Conservation (phyloP, 2,329 filamentous ascomycete genomes). For the Colletotrichum magnum region DNA sequence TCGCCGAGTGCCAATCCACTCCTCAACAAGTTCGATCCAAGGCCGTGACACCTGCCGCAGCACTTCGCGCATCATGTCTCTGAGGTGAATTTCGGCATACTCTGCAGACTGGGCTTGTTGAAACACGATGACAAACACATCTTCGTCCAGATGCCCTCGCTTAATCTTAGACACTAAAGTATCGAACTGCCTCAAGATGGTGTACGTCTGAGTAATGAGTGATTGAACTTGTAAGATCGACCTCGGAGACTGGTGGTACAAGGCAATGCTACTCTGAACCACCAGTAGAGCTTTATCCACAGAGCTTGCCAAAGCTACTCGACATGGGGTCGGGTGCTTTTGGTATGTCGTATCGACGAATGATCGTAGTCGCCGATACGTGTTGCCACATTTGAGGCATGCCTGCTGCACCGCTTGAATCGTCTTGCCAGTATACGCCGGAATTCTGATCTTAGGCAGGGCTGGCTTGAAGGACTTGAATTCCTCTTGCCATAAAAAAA, state of each 20-base stretch:
- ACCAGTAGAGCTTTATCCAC: slow-evolving; percentile 63
- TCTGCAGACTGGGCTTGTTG: slow-evolving; percentile 74
- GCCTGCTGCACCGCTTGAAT: slow-evolving; percentile 62
- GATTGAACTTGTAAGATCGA: slow-evolving; percentile 69
- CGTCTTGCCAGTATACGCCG: slow-evolving; percentile 68
- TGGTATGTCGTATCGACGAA: slow-evolving; percentile 64
- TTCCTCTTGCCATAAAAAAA: slow-evolving; percentile 74
- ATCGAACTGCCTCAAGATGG: slow-evolving; percentile 67
- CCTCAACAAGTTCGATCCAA: slow-evolving; percentile 77
- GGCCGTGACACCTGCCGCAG: slow-evolving; percentile 74
- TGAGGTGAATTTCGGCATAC: slow-evolving; percentile 72
- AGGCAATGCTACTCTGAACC: slow-evolving; percentile 64
- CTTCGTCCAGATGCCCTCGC: slow-evolving; percentile 67
- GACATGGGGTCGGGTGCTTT: slow-evolving; percentile 59
- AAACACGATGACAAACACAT: slow-evolving; percentile 73
- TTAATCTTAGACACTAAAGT: slow-evolving; percentile 63
- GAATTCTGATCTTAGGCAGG: slow-evolving; percentile 63
- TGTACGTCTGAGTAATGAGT: slow-evolving; percentile 60
- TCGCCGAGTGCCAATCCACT: slow-evolving; percentile 80
- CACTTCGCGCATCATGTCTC: slow-evolving; percentile 76
- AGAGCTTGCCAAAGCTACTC: slow-evolving; percentile 67
- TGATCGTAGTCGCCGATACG: slow-evolving; percentile 59
- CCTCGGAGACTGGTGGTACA: slow-evolving; percentile 55
- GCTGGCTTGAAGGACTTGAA: slow-evolving; percentile 66
- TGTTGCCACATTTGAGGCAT: slow-evolving; percentile 64